Evolutionary conservation across 495 filamentous ascomycete species (phyloP).

Genomic region (Letharia lupina): DNA sequence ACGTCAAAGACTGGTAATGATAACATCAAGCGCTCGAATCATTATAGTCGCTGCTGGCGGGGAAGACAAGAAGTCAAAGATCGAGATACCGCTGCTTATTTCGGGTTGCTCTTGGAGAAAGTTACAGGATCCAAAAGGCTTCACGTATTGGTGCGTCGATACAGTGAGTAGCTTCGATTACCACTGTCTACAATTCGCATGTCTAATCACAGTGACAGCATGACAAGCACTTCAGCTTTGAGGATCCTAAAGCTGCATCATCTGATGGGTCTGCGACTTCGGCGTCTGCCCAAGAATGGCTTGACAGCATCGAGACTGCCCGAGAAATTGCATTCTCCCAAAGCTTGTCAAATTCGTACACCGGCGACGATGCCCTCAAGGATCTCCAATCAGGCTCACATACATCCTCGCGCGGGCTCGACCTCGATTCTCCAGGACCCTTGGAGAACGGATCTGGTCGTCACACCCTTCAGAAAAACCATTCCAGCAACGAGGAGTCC

Average conservation of each 20-base stretch:
- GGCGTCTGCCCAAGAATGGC: slow-evolving; percentile 69
- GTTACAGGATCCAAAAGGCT: slow-evolving; percentile 72
- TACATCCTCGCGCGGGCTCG: slow-evolving; percentile 69
- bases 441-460: slow-evolving; percentile 30
- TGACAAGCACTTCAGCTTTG: slow-evolving; percentile 87
- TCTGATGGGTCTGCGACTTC: slow-evolving; percentile 39
- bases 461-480: slow-evolving; percentile 13
- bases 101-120: slow-evolving; percentile 68
- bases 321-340: slow-evolving; percentile 72
- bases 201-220: slow-evolving; percentile 43
- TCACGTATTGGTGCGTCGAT: slow-evolving; percentile 84
- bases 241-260: slow-evolving; percentile 67
- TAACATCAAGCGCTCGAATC: slow-evolving; percentile 83
- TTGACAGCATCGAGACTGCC: slow-evolving; percentile 73
- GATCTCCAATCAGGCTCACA: slow-evolving; percentile 58
- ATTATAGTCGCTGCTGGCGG: slow-evolving; percentile 88
- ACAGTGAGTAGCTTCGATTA: slow-evolving; percentile 55
- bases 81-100: slow-evolving; percentile 72
- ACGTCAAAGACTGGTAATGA: slow-evolving; percentile 85
- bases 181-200: background rate
- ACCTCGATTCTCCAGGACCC: slow-evolving; percentile 32
- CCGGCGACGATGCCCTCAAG: slow-evolving; percentile 59
- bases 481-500: slow-evolving; percentile 27
- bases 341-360: slow-evolving; percentile 56
- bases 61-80: slow-evolving; percentile 91